Evolutionary conservation across 495 filamentous ascomycete genomes (phyloP).

Genomic region (Penicillium canescens): DNA sequence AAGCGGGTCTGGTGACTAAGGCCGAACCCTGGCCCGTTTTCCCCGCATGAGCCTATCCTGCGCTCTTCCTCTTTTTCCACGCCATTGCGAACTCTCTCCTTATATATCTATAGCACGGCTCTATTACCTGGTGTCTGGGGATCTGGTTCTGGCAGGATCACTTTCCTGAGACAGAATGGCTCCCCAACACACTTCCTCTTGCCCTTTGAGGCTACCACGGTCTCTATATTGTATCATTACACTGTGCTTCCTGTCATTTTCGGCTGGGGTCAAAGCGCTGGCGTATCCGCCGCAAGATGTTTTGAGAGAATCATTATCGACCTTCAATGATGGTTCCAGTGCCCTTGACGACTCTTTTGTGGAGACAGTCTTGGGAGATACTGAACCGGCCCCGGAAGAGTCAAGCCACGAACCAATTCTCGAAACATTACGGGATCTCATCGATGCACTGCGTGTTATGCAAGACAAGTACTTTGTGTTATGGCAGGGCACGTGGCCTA

Average conservation of each 20-base stretch:
- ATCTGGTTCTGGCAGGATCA: conserved; percentile 8
- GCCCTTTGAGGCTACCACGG: conserved; percentile 12
- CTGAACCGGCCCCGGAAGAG: conserved; percentile 1
- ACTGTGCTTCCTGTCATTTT: conserved; percentile 23
- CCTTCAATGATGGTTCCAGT: not conserved
- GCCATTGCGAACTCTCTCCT: not conserved
- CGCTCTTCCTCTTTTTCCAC: conserved; percentile 1
- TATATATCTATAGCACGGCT: conserved; percentile 20
- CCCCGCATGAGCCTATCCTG: conserved; percentile 19
- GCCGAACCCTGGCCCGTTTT: conserved; percentile 9
- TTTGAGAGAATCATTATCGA: conserved; percentile 7
- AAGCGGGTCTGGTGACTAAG: conserved; percentile 21
- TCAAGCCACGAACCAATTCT: conserved; percentile 13
- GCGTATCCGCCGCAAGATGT: conserved; percentile 29
- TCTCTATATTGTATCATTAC: conserved; percentile 21
- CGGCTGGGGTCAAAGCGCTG: conserved; percentile 29
- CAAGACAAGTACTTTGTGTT: conserved; percentile 75
- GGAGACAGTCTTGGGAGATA: conserved; percentile 13
- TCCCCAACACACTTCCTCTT: conserved; percentile 4
- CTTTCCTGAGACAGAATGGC: conserved; percentile 17
- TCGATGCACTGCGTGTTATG: conserved; percentile 69
- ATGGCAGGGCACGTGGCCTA: conserved; percentile 81
- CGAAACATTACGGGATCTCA: conserved; percentile 42
- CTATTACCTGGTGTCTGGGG: conserved; percentile 3
- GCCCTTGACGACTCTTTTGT: not conserved